Conservation (phyloP, 441 rosid genomes). For the Corymbia citriodora region DNA sequence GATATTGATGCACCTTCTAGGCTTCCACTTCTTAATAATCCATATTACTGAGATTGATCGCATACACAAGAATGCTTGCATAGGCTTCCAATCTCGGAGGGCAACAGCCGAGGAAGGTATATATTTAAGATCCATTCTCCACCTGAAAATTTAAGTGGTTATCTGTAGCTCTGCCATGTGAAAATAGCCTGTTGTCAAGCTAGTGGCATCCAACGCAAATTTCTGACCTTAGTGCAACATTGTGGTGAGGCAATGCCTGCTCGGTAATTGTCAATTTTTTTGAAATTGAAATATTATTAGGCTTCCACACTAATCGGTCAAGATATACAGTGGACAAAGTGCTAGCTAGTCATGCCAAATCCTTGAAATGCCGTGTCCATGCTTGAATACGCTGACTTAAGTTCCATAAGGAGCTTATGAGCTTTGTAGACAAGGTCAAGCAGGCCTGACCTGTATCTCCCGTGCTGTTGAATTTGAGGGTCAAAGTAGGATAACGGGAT, state of each 20-base stretch:
- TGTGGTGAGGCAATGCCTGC: neutral
- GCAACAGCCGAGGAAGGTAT: conserved; percentile 89
- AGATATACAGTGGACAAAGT: too few species aligned
- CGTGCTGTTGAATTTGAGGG: too few species aligned
- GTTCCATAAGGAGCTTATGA: too few species aligned
- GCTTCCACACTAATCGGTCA: too few species aligned
- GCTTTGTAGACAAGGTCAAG: too few species aligned
- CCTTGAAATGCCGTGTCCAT: too few species aligned
- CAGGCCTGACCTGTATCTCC: too few species aligned
- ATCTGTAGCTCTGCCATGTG: too few species aligned
- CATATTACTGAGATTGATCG: conserved; percentile 86
- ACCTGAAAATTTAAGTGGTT: neutral
- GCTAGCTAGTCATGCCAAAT: too few species aligned
- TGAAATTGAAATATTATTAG: neutral
- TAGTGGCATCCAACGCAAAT: neutral
- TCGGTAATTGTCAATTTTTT: neutral
- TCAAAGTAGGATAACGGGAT: too few species aligned
- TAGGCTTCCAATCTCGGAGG: conserved; percentile 28
- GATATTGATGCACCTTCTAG: conserved; percentile 80
- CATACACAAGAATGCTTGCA: conserved; percentile 69
- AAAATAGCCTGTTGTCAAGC: too few species aligned
- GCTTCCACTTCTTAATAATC: conserved; percentile 60
- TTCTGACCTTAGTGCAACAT: neutral
- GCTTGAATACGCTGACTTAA: too few species aligned
- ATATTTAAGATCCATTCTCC: neutral